Base-by-base conservation (phyloP, 1,284 basidiomycete species). In the Leucoagaricus sp. region DNA sequence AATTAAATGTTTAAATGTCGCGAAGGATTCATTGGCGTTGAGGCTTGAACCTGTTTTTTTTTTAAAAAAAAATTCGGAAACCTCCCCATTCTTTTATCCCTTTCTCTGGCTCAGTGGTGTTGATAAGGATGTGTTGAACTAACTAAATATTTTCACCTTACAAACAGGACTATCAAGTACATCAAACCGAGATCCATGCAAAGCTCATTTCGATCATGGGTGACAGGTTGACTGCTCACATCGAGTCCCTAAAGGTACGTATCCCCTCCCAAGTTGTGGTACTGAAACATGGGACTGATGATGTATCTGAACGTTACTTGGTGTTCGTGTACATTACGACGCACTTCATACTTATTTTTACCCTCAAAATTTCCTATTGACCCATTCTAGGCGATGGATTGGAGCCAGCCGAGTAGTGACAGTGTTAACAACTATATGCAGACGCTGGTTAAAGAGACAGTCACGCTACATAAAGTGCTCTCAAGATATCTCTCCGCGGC, bases 201-300 rank as follows among this genome's bases (percentile, higher is more conserved):
- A 99, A 99, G 76, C 82, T 99, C 53, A 91, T 99, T 50, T 92
- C 95, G 34, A 99, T 99, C 73, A 99, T 99, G 97, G 89, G 94
- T 52, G 96, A 99, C 74, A 85, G 96, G 50, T 78, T 99, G 47
- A 86, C 81, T 60, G 88, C 92, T 1, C 96, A 99, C 71, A 89
- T 93, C 69, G 87, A 86, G 67, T 78, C 86, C 25, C 77, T 96
- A 54, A 86, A 87, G 75, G 88, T 87, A 68, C 67, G 82, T 67
- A 28, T 41, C 53, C 45, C 44, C 34, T 46, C 38, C 51, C 34
- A 55, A 49, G 38, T 42, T n/a, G n/a, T n/a, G 17, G 36, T n/a
- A 49, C 55, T 53, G 31, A 47, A 26, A 48, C 19, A 25, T 29
- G 61, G 31, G 53, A 36, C 40, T 56, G 41, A 56, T 45, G 12